A percentile compares a stretch with the other conserved stretches of the same genome.
These are phyloP conservation scores for Aspergillus hancockii DNA, from an alignment of 495 filamentous ascomycete genomes.

Conservation along the genomic window DNA sequence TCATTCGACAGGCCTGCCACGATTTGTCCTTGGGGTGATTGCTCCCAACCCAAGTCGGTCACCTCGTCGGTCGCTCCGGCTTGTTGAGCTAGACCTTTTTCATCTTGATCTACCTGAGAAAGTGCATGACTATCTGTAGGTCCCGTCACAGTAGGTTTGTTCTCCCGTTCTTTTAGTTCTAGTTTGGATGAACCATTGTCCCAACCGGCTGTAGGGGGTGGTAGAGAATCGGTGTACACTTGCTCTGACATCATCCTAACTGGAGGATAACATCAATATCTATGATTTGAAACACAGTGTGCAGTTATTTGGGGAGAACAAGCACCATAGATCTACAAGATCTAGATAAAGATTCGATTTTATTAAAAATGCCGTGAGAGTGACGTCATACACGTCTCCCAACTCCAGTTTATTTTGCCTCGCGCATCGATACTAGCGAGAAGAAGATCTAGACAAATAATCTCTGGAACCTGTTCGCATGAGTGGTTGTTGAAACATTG, in stretches of 20 bases:
- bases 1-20: constrained; percentile 72
- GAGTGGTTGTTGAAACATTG: no score
- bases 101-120: constrained; percentile 35
- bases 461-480: no score
- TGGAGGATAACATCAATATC: neutral
- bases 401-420: no score
- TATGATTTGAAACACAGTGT: neutral
- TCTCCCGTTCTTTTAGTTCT: neutral
- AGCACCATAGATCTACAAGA: neutral
- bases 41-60: constrained; percentile 71
- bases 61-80: constrained; percentile 49
- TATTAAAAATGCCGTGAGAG: neutral
- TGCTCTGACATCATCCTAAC: neutral
- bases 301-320: neutral
- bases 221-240: neutral
- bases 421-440: no score
- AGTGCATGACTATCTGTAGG: constrained; percentile 47
- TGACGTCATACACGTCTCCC: neutral
- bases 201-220: neutral
- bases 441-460: no score
- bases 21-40: constrained; percentile 56
- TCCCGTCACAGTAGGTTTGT: neutral
- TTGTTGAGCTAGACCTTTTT: constrained; percentile 47
- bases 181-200: neutral
- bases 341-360: neutral